phyloP scores from a whole-genome alignment of 306 rosid species.

The Malus asiatica region DNA sequence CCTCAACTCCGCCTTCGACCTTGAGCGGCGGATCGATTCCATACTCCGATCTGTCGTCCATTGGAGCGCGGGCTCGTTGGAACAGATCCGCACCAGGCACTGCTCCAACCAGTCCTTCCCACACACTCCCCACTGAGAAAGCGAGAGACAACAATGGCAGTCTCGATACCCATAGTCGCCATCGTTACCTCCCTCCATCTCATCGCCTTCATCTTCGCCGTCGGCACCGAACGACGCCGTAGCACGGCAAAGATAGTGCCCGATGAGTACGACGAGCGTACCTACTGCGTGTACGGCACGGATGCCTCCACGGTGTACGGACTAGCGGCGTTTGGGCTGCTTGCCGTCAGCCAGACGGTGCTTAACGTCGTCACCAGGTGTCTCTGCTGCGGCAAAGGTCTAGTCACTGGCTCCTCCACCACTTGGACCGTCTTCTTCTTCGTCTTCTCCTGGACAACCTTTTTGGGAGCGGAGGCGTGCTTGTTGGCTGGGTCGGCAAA shows the following conservation, averaged over 20 bases:
- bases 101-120: no score
- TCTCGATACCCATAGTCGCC: slow-evolving; percentile 49
- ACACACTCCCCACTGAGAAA: background rate
- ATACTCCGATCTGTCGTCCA: no score
- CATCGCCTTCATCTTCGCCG: slow-evolving; percentile 77
- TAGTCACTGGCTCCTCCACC: slow-evolving; percentile 52
- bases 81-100: no score
- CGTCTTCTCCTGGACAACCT: slow-evolving; percentile 70
- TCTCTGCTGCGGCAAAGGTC: slow-evolving; percentile 88
- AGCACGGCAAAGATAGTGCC: slow-evolving; percentile 50
- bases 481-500: slow-evolving; percentile 89
- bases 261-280: slow-evolving; percentile 66
- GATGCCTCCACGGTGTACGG: slow-evolving; percentile 96
- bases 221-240: slow-evolving; percentile 92
- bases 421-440: slow-evolving; percentile 63
- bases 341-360: slow-evolving; percentile 59
- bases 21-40: no score
- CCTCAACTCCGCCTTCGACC: no score
- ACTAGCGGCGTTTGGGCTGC: slow-evolving; percentile 52
- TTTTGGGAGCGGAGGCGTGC: slow-evolving; percentile 88
- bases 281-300: slow-evolving; percentile 61
- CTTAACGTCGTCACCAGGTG: slow-evolving; percentile 74
- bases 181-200: slow-evolving; percentile 60
- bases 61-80: no score
- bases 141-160: slow-evolving; percentile 39